Evolutionary conservation across 2,329 filamentous ascomycete species (phyloP), one percentile per base, ranked within the genome.

Genomic region (Aspergillus bombycis): DNA sequence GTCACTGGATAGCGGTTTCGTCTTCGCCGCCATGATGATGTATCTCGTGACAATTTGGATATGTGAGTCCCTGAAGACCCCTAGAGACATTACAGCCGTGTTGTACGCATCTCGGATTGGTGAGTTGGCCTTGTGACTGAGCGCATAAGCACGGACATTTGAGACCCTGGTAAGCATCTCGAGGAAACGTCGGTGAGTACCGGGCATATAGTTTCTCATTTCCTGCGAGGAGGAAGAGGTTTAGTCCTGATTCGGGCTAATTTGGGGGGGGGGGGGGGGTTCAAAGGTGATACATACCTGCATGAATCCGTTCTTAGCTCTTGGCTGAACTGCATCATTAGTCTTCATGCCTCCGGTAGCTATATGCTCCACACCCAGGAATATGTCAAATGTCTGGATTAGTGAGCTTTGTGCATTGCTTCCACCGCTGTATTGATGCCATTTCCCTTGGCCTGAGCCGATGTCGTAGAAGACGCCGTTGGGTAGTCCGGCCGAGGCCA

Each of bases 361-460:
- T 5, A 76, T 70, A 67, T 86, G 84, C 34, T 81, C 77, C 21
- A 86, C 81, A 0, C 81, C 83, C 3, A 86, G 77, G 2, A 82
- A 81, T 8, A 83, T 82, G 65, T 86, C 84, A 62, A 85, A 83
- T 23, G 85, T 82, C 56, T 86, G 84, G 3, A 86, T 78, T 53
- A 86, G 65, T 0, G 83, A 85, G 71, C 83, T 85, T 67, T 86
- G 84, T 0, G 82, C 84, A 67, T 86, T 86, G 65, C 83, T 85
- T 0, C 84, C 84, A 3, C 84, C 84, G 36, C 82, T 81, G 62
- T 84, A 82, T 57, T 83, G 80, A 23, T 77, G 76, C 83, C 83
- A 86, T 14, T 80, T 72, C 1, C 82, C 83, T 43, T 78, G 76
- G 0, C 81, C 82, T 9, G 82, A 68, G 4, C 83, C 83, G 45